These are phyloP conservation scores for Beauveria pseudobassiana DNA, from an alignment of 2,329 filamentous ascomycete genomes.

Conservation along the genomic window DNA sequence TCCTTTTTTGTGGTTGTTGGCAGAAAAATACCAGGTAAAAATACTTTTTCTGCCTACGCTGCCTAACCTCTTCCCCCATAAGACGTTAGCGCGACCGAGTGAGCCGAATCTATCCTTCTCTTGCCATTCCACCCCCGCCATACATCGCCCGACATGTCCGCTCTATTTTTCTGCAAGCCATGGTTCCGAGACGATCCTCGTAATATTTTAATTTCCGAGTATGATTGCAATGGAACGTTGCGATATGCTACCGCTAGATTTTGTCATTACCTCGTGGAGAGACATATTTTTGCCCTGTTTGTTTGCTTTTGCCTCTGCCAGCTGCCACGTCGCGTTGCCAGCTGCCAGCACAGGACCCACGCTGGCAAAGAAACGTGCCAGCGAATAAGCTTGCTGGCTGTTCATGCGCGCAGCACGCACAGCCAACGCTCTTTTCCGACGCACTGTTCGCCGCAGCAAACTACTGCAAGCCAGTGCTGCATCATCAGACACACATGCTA, in stretches of 20 bases:
- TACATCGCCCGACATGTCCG: background rate
- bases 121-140: background rate
- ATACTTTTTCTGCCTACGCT: background rate
- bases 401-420: slow-evolving; percentile 1
- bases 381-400: background rate
- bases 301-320: background rate
- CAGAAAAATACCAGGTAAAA: no score
- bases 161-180: background rate
- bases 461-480: slow-evolving; percentile 7
- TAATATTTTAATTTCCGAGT: background rate
- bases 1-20: background rate
- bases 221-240: background rate
- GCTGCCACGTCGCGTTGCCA: background rate
- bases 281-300: background rate
- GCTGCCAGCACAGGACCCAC: background rate
- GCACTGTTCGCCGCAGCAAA: background rate
- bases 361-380: background rate
- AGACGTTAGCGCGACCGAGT: background rate
- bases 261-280: background rate
- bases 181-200: background rate
- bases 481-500: background rate
- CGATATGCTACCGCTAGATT: background rate
- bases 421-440: background rate
- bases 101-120: slow-evolving; percentile 12
- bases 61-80: background rate